Conservation (phyloP, 164 flowering plant species). For the Vitis rotundifolia region DNA sequence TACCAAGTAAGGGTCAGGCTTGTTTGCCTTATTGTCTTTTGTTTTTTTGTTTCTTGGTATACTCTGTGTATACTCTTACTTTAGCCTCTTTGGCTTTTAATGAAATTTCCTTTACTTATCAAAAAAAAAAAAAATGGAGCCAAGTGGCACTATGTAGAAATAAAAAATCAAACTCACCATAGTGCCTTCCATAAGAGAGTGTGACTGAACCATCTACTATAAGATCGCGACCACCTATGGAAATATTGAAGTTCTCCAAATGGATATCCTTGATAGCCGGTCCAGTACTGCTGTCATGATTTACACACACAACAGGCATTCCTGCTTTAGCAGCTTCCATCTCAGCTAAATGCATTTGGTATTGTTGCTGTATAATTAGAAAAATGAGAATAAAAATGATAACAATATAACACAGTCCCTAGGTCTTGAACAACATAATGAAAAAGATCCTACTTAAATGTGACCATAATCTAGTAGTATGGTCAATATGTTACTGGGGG, state of each 20-base stretch:
- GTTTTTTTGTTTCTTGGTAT: no score
- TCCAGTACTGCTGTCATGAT: slow-evolving; percentile 59
- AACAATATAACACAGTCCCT: not conserved
- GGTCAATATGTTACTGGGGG: not conserved
- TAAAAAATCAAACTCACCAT: slow-evolving; percentile 53
- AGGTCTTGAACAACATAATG: not conserved
- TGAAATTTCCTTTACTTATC: no score
- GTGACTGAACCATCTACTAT: slow-evolving; percentile 83
- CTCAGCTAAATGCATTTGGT: slow-evolving; percentile 85
- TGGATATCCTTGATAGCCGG: slow-evolving; percentile 80
- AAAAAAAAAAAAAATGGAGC: no score
- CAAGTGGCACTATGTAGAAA: not conserved
- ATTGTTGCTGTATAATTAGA: slow-evolving; percentile 57
- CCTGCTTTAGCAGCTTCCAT: slow-evolving; percentile 98
- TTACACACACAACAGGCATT: slow-evolving; percentile 90
- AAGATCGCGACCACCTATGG: slow-evolving; percentile 98
- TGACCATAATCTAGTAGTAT: not conserved
- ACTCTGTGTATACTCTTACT: no score
- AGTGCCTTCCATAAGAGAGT: slow-evolving; percentile 92
- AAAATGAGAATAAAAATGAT: not conserved
- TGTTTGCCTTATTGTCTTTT: no score
- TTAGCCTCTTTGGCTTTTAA: no score
- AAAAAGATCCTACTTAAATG: not conserved
- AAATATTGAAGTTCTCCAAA: slow-evolving; percentile 87
- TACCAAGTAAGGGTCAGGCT: no score